phyloP scores from a whole-genome alignment of 2,329 filamentous ascomycete genomes.

The Fusarium bulbicola region DNA sequence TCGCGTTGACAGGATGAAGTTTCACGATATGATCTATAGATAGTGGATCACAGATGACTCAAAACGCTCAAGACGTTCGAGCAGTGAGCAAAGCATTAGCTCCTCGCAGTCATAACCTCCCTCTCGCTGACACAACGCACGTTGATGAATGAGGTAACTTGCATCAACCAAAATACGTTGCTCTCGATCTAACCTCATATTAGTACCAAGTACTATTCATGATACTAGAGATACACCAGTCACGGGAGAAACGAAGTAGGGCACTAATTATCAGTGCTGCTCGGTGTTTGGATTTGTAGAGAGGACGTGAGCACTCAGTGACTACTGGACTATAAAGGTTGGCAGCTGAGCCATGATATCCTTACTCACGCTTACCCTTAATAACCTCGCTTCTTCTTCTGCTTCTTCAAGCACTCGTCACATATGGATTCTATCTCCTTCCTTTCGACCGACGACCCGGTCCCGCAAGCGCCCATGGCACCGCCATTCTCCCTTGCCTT shows the following conservation, averaged over 20 bases:
- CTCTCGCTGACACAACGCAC: too few species aligned
- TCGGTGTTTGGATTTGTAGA: too few species aligned
- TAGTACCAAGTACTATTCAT: slow-evolving; percentile 31
- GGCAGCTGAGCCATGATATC: background rate
- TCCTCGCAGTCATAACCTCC: background rate
- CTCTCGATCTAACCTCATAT: background rate
- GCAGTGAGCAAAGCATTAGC: too few species aligned
- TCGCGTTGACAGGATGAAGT: background rate
- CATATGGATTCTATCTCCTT: background rate
- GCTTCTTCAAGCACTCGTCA: background rate
- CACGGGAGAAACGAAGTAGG: slow-evolving; percentile 15
- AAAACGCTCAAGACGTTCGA: background rate
- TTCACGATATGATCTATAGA: background rate
- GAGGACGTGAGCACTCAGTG: background rate
- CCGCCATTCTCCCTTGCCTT: background rate
- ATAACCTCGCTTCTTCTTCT: background rate
- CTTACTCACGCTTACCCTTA: too few species aligned
- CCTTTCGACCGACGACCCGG: background rate
- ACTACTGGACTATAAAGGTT: background rate
- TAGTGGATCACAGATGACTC: background rate
- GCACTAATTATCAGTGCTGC: accelerated
- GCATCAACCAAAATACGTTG: background rate
- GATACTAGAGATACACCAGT: slow-evolving; percentile 28
- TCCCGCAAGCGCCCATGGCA: background rate
- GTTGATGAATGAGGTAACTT: background rate